These are phyloP conservation scores for Umbilicus rupestris DNA, from an alignment of 164 flowering plant genomes.

Conservation along the genomic window DNA sequence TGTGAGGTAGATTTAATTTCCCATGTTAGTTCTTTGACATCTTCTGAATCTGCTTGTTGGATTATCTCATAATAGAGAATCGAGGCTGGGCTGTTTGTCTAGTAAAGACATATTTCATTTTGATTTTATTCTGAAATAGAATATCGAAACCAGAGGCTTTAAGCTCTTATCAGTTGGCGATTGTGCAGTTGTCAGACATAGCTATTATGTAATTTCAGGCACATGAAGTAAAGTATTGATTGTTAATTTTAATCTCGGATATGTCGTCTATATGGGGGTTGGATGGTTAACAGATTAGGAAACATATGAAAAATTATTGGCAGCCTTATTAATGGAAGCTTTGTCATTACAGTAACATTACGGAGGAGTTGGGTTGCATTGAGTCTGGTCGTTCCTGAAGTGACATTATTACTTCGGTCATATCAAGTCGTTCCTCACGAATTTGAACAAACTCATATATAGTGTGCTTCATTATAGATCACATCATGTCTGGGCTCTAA, in stretches of 20 bases:
- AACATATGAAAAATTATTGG: neutral
- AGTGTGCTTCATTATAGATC: too few relatives aligned
- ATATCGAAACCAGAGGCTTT: neutral
- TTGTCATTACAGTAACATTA: neutral
- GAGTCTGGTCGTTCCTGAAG: neutral
- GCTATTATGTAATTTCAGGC: neutral
- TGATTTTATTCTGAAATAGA: neutral
- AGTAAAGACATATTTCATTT: neutral
- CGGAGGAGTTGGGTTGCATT: neutral
- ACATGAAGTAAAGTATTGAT: neutral
- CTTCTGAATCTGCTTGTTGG: neutral
- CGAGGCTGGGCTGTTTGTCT: too few relatives aligned
- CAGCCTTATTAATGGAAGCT: neutral
- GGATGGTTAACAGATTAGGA: neutral
- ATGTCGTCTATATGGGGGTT: neutral
- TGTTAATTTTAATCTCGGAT: neutral
- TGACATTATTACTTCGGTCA: too few relatives aligned
- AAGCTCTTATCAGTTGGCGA: neutral
- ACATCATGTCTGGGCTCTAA: too few relatives aligned
- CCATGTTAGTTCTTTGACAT: too few relatives aligned
- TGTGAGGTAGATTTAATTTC: conserved; percentile 38
- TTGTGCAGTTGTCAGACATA: neutral
- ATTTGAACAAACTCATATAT: too few relatives aligned
- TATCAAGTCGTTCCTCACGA: too few relatives aligned
- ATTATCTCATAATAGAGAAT: too few relatives aligned